phyloP scores from a whole-genome alignment of 1,284 basidiomycete genomes.

The Moniliophthora roreri region DNA sequence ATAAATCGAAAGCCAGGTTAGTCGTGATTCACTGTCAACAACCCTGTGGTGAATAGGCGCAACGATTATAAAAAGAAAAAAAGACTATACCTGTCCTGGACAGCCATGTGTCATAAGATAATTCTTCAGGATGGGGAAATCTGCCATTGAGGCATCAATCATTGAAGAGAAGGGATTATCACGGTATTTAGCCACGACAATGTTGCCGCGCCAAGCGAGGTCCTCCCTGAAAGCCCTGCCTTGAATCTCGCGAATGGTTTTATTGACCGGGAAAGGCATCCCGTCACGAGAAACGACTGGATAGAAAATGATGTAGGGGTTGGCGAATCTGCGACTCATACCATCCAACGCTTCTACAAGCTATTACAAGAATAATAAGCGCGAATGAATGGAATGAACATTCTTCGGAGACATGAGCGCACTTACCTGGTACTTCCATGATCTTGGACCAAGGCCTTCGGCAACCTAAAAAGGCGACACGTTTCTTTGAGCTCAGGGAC shows the following conservation, averaged over 20 bases:
- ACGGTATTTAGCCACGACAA: constrained; percentile 72
- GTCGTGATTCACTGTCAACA: background rate
- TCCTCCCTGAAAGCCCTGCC: constrained; percentile 56
- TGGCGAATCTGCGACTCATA: constrained; percentile 73
- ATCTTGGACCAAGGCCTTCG: constrained; percentile 61
- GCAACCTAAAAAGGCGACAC: constrained; percentile 43
- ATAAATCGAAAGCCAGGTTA: no score
- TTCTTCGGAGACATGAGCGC: constrained; percentile 2
- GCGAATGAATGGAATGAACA: background rate
- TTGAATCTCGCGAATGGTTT: constrained; percentile 71
- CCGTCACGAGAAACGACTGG: constrained; percentile 71
- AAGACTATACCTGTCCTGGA: constrained; percentile 30
- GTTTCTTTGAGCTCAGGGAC: constrained; percentile 10
- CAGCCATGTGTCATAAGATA: constrained; percentile 66
- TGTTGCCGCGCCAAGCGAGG: constrained; percentile 73
- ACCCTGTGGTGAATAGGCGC: background rate
- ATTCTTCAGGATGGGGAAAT: constrained; percentile 78
- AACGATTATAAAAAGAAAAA: background rate
- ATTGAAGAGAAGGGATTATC: constrained; percentile 68
- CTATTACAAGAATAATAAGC: constrained; percentile 32
- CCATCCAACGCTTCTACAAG: constrained; percentile 72
- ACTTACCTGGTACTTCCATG: constrained; percentile 72
- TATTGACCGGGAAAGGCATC: constrained; percentile 78
- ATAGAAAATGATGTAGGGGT: constrained; percentile 79
- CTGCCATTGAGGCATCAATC: constrained; percentile 74